These are phyloP conservation scores for Centella asiatica DNA, from an alignment of 129 eudicot genomes.

Conservation along the genomic window DNA sequence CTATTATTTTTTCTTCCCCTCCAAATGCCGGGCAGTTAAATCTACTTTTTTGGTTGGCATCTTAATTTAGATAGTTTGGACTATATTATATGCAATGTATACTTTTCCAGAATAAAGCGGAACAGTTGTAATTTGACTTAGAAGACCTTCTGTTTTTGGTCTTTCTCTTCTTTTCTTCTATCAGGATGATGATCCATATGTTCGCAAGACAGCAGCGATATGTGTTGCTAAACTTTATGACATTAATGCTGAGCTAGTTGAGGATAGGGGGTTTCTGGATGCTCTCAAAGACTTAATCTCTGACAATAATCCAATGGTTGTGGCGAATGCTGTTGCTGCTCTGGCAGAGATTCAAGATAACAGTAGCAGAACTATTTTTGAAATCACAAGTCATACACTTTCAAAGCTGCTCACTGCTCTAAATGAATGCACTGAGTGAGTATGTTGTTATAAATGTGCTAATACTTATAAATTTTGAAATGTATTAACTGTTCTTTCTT, in stretches of 20 bases:
- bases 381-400: slow-evolving; percentile 79
- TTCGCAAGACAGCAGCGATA: slow-evolving; percentile 97
- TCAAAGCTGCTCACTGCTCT: slow-evolving; percentile 96
- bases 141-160: background rate
- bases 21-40: background rate
- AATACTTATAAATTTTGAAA: background rate
- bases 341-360: slow-evolving; percentile 97
- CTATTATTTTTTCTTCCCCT: background rate
- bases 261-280: slow-evolving; percentile 95
- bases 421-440: slow-evolving; percentile 99
- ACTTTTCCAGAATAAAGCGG: too few species aligned
- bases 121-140: too few species aligned
- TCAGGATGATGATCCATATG: slow-evolving; percentile 99
- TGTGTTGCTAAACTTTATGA: slow-evolving; percentile 98
- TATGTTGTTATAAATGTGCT: slow-evolving; percentile 13
- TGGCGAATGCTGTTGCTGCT: slow-evolving; percentile 99
- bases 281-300: slow-evolving; percentile 96
- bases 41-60: background rate
- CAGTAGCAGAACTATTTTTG: slow-evolving; percentile 73
- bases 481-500: background rate
- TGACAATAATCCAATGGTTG: slow-evolving; percentile 99
- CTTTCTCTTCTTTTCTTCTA: slow-evolving; percentile 4
- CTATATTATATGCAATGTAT: too few species aligned
- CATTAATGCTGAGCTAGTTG: slow-evolving; percentile 96
- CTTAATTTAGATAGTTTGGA: too few species aligned